A percentile compares a stretch with the other conserved stretches of the same genome.
These are phyloP conservation scores for Basipetospora sp. DNA, from an alignment of 2,329 filamentous ascomycete genomes.

Conservation along the genomic window DNA sequence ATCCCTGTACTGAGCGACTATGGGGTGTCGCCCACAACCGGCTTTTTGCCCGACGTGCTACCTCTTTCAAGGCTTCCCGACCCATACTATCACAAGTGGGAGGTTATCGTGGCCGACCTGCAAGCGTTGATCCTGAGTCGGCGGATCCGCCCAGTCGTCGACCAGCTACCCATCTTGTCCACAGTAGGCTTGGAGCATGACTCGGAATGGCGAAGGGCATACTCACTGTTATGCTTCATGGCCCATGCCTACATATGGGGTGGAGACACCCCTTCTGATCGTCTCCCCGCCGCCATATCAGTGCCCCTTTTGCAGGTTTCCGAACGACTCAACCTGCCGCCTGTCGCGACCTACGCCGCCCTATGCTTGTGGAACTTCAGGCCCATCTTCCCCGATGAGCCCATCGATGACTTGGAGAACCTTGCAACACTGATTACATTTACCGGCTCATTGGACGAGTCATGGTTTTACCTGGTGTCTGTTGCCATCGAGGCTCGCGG, in stretches of 20 bases:
- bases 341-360: constrained; percentile 86
- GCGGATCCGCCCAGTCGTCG: constrained; percentile 64
- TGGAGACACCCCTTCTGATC: constrained; percentile 66
- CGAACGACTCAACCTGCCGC: constrained; percentile 65
- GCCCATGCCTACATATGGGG: constrained; percentile 95
- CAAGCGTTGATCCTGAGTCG: constrained; percentile 77
- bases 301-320: constrained; percentile 69
- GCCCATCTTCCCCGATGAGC: constrained; percentile 71
- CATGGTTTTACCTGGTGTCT: constrained; percentile 95
- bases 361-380: constrained; percentile 95
- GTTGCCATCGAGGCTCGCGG: constrained; percentile 90
- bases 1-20: constrained; percentile 58
- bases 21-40: constrained; percentile 61
- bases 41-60: constrained; percentile 72
- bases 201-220: constrained; percentile 85
- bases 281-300: constrained; percentile 66
- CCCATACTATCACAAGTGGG: constrained; percentile 90
- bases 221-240: constrained; percentile 79
- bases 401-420: constrained; percentile 72
- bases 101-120: constrained; percentile 69
- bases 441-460: constrained; percentile 88
- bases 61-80: constrained; percentile 72
- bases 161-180: constrained; percentile 68
- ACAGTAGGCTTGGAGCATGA: constrained; percentile 69
- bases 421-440: constrained; percentile 78